Conservation (phyloP, 208 protist species). For the Leishmania lainsoni region DNA sequence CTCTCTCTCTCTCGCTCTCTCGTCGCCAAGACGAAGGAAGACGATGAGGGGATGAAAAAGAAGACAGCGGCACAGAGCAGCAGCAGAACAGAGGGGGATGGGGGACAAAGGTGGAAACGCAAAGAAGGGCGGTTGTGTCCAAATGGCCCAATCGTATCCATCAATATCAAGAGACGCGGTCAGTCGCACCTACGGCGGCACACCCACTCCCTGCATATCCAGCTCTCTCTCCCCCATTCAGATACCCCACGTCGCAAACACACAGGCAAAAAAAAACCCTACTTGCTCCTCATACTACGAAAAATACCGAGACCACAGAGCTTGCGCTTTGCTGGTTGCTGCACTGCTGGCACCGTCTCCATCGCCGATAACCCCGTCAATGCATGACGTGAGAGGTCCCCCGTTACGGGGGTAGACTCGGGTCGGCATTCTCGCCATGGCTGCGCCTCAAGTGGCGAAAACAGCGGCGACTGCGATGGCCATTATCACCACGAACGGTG, state of each 20-base stretch:
- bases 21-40: neutral
- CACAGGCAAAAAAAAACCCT: neutral
- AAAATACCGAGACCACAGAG: slow-evolving; percentile 19
- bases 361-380: neutral
- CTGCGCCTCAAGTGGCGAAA: neutral
- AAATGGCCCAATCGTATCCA: neutral
- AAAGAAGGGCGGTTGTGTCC: neutral
- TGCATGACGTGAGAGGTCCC: neutral
- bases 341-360: slow-evolving; percentile 16
- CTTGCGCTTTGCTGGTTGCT: slow-evolving; percentile 10
- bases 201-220: neutral
- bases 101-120: neutral
- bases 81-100: neutral
- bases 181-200: neutral
- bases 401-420: neutral
- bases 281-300: slow-evolving; percentile 31
- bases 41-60: neutral
- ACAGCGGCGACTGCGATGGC: neutral
- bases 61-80: neutral
- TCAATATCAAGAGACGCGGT: neutral
- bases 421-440: neutral
- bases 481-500: neutral
- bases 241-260: neutral
- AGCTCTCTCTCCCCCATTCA: neutral
- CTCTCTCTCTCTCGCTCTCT: neutral